These are phyloP conservation scores for Aspergillus ruber DNA, from an alignment of 2,329 filamentous ascomycete genomes.

Conservation along the genomic window DNA sequence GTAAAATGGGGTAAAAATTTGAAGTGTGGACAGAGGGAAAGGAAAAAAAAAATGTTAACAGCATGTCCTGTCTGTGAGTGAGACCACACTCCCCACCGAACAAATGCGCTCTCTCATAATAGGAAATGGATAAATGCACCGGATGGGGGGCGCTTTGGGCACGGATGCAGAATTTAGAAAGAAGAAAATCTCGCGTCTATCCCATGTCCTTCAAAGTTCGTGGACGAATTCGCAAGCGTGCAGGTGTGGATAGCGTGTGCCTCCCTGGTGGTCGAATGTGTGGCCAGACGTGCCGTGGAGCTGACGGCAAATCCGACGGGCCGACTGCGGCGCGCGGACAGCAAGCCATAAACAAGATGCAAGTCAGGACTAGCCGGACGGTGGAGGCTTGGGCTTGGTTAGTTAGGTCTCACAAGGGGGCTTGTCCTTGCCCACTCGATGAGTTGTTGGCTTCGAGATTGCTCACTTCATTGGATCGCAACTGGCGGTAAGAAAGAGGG, in stretches of 20 bases:
- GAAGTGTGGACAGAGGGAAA: too few relatives aligned
- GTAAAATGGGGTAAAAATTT: too few relatives aligned
- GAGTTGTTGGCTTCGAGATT: slow-evolving; percentile 11
- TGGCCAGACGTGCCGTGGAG: slow-evolving; percentile 12
- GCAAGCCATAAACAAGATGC: slow-evolving; percentile 16
- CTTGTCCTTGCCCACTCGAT: slow-evolving; percentile 4
- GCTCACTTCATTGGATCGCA: slow-evolving; percentile 16
- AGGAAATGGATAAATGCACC: not conserved
- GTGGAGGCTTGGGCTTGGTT: slow-evolving; percentile 5
- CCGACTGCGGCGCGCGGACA: slow-evolving; percentile 18
- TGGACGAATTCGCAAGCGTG: slow-evolving; percentile 15
- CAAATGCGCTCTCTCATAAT: not conserved
- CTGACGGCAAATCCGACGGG: slow-evolving; percentile 18
- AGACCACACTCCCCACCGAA: not conserved
- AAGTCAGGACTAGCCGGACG: slow-evolving; percentile 9
- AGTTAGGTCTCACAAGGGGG: slow-evolving; percentile 4
- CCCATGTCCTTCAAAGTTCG: not conserved
- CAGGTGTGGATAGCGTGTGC: slow-evolving; percentile 14
- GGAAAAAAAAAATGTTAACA: not conserved
- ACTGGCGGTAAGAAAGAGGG: slow-evolving; percentile 15
- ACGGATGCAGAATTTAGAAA: slow-evolving; percentile 7
- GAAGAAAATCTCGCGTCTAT: not conserved
- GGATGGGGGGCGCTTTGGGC: slow-evolving; percentile 2
- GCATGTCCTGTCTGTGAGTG: not conserved
- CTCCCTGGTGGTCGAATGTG: slow-evolving; percentile 4